A percentile compares a stretch with the other conserved stretches of the same genome.
phyloP scores from a whole-genome alignment of 768 basidiomycete genomes.

The Lactarius sp. region DNA sequence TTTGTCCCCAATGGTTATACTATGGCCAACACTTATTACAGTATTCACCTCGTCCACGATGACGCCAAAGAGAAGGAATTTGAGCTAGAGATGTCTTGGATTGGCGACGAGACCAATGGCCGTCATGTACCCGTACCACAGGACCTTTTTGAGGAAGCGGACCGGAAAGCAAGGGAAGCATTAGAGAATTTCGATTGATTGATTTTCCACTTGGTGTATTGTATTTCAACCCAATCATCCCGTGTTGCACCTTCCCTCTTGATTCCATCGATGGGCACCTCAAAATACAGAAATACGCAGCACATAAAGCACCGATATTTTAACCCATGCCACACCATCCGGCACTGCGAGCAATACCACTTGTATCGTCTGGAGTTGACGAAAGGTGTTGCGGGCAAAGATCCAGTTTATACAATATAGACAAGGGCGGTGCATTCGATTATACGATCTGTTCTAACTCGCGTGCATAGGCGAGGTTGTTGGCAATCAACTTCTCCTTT shows the following conservation, averaged over 20 bases:
- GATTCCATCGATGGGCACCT: neutral
- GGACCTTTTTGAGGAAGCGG: constrained; percentile 81
- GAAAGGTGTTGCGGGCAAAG: neutral
- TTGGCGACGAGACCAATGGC: constrained; percentile 77
- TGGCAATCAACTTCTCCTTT: constrained; percentile 74
- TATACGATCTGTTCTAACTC: constrained; percentile 91
- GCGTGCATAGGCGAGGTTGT: constrained; percentile 74
- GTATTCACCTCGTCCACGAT: constrained; percentile 96
- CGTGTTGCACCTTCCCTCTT: neutral
- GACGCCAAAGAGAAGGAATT: constrained; percentile 98
- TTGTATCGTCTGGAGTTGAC: neutral
- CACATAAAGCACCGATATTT: neutral
- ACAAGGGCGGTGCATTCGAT: constrained; percentile 9
- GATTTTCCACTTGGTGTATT: constrained; percentile 24
- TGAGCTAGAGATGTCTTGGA: constrained; percentile 97
- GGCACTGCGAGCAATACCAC: neutral
- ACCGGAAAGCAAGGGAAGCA: constrained; percentile 80
- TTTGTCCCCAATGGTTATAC: constrained; percentile 12
- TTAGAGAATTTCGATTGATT: constrained; percentile 61
- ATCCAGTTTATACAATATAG: constrained; percentile 28
- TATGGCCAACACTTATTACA: constrained; percentile 34
- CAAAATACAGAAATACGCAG: neutral
- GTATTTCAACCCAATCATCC: constrained; percentile 27
- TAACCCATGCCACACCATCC: neutral
- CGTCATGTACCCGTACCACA: constrained; percentile 80